Evolutionary conservation across 2,329 filamentous ascomycete genomes (phyloP).

Genomic region (Colletotrichum camelliae): DNA sequence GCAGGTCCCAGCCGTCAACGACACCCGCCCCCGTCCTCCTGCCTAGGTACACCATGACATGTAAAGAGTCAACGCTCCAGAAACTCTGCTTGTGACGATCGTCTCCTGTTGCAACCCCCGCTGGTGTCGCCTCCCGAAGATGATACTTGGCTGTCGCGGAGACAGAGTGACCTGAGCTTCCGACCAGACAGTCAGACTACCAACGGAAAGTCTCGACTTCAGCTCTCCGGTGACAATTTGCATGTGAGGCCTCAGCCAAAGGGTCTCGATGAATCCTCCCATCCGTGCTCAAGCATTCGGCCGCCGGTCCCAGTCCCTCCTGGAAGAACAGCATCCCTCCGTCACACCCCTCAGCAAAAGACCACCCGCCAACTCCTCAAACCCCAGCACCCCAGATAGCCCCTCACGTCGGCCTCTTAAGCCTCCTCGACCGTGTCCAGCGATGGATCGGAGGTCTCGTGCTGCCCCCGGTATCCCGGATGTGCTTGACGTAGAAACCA

Average conservation of each 20-base stretch:
- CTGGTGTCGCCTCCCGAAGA: not conserved
- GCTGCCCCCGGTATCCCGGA: not conserved
- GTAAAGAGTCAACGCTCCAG: not conserved
- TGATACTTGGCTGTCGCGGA: not conserved
- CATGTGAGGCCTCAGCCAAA: fast-evolving
- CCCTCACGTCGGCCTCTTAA: fast-evolving
- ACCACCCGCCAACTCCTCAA: not conserved
- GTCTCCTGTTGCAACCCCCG: not conserved
- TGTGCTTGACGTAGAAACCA: not conserved
- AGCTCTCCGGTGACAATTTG: not conserved
- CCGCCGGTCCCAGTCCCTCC: not conserved
- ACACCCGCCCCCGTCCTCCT: not conserved
- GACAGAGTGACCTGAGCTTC: not conserved
- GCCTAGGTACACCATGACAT: not conserved
- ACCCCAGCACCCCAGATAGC: no score
- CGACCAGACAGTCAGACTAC: not conserved
- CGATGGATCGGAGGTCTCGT: not conserved
- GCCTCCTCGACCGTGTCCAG: not conserved
- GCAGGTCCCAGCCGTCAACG: not conserved
- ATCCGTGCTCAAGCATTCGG: not conserved
- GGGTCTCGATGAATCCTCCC: not conserved
- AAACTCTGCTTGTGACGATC: not conserved
- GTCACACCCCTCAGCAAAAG: fast-evolving
- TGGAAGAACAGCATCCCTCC: not conserved
- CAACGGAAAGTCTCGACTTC: not conserved